Evolutionary conservation across 2,329 filamentous ascomycete genomes (phyloP).

Genomic region (Tolypocladium guangdongense): DNA sequence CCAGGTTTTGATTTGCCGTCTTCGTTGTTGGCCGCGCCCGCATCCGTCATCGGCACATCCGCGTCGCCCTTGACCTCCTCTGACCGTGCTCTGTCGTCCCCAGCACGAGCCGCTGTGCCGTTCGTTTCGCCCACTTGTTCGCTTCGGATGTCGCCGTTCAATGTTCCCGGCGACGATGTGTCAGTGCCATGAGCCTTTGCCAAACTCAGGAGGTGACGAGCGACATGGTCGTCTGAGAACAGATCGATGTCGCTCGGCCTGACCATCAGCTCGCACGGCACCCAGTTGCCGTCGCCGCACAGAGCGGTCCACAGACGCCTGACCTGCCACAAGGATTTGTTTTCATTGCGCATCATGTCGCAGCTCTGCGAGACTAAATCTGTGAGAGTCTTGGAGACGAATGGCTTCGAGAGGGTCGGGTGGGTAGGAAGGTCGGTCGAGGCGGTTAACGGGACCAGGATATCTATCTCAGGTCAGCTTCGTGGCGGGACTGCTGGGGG

Average conservation of each 20-base stretch:
- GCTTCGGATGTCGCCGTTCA: slow-evolving; percentile 13
- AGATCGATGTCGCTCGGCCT: slow-evolving; percentile 44
- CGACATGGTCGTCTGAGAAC: slow-evolving; percentile 37
- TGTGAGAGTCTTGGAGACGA: slow-evolving; percentile 61
- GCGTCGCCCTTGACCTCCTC: not conserved
- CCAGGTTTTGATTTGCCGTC: slow-evolving; percentile 8
- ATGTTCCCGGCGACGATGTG: slow-evolving; percentile 1
- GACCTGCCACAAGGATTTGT: slow-evolving; percentile 59
- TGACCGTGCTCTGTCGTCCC: not conserved
- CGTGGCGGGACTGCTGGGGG: not conserved
- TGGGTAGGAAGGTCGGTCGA: slow-evolving; percentile 66
- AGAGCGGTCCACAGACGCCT: slow-evolving; percentile 64
- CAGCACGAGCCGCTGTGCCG: slow-evolving; percentile 4
- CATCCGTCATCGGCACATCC: slow-evolving; percentile 20
- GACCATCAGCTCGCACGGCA: slow-evolving; percentile 47
- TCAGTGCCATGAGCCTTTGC: slow-evolving; percentile 10
- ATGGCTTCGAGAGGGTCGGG: slow-evolving; percentile 63
- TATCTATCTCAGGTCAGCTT: slow-evolving; percentile 34
- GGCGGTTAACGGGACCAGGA: slow-evolving; percentile 65
- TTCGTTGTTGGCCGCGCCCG: slow-evolving; percentile 9
- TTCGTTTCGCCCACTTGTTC: slow-evolving; percentile 4
- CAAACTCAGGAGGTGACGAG: slow-evolving; percentile 22
- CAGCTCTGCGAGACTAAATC: slow-evolving; percentile 60
- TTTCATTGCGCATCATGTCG: slow-evolving; percentile 65
- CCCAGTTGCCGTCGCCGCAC: slow-evolving; percentile 63